A percentile compares a stretch with the other conserved stretches of the same genome.
Evolutionary conservation across 169 alveolate species (phyloP).

Genomic region (Cryptosporidium sp.): DNA sequence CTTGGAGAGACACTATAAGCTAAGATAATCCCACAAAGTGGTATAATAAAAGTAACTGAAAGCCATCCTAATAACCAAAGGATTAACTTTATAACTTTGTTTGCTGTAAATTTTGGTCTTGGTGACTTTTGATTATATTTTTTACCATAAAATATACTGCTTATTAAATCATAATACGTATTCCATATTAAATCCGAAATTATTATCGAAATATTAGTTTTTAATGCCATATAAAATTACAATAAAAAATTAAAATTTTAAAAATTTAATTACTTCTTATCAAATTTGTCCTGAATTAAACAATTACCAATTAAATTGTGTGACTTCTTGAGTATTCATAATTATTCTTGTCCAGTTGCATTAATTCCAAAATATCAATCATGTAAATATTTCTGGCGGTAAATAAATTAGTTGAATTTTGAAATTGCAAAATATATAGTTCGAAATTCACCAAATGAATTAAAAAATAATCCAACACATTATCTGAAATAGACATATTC

Average conservation of each 20-base stretch:
- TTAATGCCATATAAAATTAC: conserved; percentile 3
- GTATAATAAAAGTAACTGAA: conserved; percentile 27
- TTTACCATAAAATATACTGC: conserved; percentile 56
- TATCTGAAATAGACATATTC: background rate
- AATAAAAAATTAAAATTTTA: background rate
- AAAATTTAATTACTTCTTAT: background rate
- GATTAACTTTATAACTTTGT: background rate
- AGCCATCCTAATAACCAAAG: conserved; percentile 49
- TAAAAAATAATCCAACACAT: background rate
- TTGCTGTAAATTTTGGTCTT: conserved; percentile 1
- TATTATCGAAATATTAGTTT: background rate
- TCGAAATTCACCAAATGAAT: background rate
- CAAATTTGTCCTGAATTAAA: background rate
- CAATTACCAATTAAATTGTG: background rate
- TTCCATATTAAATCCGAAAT: background rate
- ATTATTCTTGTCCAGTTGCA: too few relatives aligned
- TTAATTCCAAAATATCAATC: background rate
- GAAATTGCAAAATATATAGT: background rate
- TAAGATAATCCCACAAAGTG: conserved; percentile 58
- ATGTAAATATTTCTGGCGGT: background rate
- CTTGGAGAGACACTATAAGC: conserved; percentile 51
- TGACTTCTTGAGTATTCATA: background rate
- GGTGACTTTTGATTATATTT: background rate
- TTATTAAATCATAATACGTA: conserved; percentile 55
- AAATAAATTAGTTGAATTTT: background rate